Evolutionary conservation across 2,329 filamentous ascomycete genomes (phyloP).

Genomic region (Fusarium papillatum): DNA sequence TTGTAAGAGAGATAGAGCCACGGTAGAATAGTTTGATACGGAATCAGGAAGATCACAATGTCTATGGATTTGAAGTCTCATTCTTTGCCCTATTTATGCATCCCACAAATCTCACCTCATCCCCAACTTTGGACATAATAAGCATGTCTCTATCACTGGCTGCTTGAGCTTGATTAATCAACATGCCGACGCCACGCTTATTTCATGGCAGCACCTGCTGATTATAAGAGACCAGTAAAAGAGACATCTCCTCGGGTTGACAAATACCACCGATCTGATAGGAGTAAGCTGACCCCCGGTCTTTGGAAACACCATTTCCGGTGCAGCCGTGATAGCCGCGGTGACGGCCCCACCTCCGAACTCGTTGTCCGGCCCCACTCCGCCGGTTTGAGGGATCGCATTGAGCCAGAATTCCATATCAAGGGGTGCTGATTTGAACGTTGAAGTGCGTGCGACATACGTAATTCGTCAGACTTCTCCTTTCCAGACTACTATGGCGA

Average conservation of each 20-base stretch:
- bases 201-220: not conserved
- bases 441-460: not conserved
- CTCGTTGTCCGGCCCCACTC: not conserved
- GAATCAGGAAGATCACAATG: not conserved
- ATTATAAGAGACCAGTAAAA: not conserved
- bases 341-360: not conserved
- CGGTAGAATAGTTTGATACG: not conserved
- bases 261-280: not conserved
- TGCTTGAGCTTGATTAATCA: not conserved
- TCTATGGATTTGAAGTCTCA: not conserved
- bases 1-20: not conserved
- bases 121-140: not conserved
- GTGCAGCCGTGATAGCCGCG: not conserved
- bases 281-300: not conserved
- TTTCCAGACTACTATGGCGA: not conserved
- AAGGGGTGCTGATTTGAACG: not conserved
- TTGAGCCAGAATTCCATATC: not conserved
- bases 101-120: not conserved
- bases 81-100: not conserved
- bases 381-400: not conserved
- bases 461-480: rapidly evolving
- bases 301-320: not conserved
- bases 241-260: not conserved
- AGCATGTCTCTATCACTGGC: not conserved
- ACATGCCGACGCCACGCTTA: not conserved